Evolutionary conservation across 768 basidiomycete genomes (phyloP).

Genomic region (Cyclocybe cylindracea): DNA sequence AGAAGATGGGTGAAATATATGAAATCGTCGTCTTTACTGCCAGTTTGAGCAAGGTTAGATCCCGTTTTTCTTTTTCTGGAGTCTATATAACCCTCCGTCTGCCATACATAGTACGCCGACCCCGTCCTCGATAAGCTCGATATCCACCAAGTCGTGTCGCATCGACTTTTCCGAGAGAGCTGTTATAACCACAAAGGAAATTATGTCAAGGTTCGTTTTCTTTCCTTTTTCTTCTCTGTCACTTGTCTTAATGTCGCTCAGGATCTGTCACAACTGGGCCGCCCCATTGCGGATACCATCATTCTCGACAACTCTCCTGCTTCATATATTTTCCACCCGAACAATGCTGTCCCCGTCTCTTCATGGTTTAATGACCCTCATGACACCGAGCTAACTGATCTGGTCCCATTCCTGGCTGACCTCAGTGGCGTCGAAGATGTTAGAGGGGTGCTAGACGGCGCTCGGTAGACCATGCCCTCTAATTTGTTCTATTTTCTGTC

Average conservation of each 20-base stretch:
- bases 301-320: slow-evolving; percentile 99
- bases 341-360: slow-evolving; percentile 98
- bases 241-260: slow-evolving; percentile 31
- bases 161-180: slow-evolving; percentile 95
- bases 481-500: slow-evolving; percentile 1
- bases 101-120: slow-evolving; percentile 88
- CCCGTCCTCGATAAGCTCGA: slow-evolving; percentile 98
- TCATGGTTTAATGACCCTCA: slow-evolving; percentile 99
- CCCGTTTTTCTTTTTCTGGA: slow-evolving; percentile 4
- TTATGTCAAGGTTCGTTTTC: slow-evolving; percentile 86
- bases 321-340: slow-evolving; percentile 98
- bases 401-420: slow-evolving; percentile 93
- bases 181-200: slow-evolving; percentile 99
- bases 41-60: slow-evolving; percentile 88
- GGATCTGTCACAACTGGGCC: slow-evolving; percentile 97
- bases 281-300: slow-evolving; percentile 91
- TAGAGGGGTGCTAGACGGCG: slow-evolving; percentile 87
- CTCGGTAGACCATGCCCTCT: slow-evolving; percentile 45
- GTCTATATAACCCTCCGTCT: not conserved
- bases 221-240: not conserved
- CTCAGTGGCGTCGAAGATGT: slow-evolving; percentile 85
- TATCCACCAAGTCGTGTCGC: slow-evolving; percentile 86
- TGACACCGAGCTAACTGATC: slow-evolving; percentile 94
- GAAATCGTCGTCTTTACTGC: slow-evolving; percentile 99
- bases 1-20: slow-evolving; percentile 98